phyloP scores from a whole-genome alignment of 2,329 filamentous ascomycete genomes.

The Dactylellina haptotyla region DNA sequence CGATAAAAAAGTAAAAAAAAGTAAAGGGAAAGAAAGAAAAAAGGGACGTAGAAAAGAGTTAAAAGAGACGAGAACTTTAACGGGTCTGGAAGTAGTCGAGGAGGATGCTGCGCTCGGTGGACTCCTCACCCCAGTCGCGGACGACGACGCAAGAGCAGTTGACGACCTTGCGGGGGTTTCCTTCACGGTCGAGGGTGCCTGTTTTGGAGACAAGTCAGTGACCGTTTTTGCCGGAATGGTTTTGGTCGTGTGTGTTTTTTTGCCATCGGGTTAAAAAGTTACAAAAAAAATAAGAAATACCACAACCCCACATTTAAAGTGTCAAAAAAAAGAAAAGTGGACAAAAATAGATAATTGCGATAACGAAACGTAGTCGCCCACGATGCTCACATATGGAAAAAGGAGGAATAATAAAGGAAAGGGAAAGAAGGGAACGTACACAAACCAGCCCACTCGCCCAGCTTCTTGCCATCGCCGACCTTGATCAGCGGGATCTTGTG shows the following conservation, averaged over 20 bases:
- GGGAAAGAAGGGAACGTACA: constrained; percentile 68
- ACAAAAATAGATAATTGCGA: background rate
- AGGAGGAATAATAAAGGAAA: background rate
- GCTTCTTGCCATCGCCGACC: constrained; percentile 99
- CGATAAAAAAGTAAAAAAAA: background rate
- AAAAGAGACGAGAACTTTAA: constrained; percentile 50
- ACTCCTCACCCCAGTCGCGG: constrained; percentile 99
- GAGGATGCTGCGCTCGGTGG: constrained; percentile 96
- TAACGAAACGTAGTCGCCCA: background rate
- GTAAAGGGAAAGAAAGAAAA: background rate
- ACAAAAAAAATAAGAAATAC: background rate
- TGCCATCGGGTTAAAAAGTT: constrained; percentile 13
- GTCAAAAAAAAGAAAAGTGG: background rate
- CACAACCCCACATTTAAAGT: constrained; percentile 23
- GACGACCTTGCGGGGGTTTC: constrained; percentile 99
- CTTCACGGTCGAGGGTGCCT: constrained; percentile 99
- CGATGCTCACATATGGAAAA: background rate
- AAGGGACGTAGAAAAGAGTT: background rate
- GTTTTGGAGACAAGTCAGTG: constrained; percentile 54
- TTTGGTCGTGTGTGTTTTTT: background rate
- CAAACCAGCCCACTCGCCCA: constrained; percentile 99
- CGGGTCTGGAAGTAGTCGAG: constrained; percentile 99
- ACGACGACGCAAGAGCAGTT: constrained; percentile 99
- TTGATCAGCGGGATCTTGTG: constrained; percentile 99
- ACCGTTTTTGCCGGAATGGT: background rate